These are phyloP conservation scores for Phytophthora europaea DNA, from an alignment of 352 stramenopile species.

Conservation along the genomic window DNA sequence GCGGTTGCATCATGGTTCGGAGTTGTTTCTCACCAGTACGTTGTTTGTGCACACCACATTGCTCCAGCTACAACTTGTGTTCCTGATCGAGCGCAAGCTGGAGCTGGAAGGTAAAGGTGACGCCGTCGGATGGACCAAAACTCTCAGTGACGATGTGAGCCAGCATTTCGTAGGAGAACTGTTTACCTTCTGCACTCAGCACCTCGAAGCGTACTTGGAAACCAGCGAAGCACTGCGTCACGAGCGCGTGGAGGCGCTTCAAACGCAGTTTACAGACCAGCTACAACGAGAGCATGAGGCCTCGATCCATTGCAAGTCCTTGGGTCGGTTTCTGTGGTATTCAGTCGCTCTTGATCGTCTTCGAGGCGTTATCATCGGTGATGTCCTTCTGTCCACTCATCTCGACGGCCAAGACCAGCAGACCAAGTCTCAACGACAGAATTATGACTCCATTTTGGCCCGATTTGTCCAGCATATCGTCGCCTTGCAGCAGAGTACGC, in stretches of 20 bases:
- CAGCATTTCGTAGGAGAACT: slow-evolving; percentile 13
- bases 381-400: slow-evolving; percentile 18
- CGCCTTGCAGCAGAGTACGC: slow-evolving; percentile 36
- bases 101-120: slow-evolving; percentile 20
- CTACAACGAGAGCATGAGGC: slow-evolving; percentile 10
- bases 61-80: slow-evolving; percentile 51
- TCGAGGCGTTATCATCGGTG: slow-evolving; percentile 42
- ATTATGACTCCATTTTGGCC: slow-evolving; percentile 30
- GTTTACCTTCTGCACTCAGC: slow-evolving; percentile 15
- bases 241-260: slow-evolving; percentile 13
- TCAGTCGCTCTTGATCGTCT: slow-evolving; percentile 54
- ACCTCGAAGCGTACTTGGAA: slow-evolving; percentile 26
- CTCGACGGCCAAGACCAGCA: not conserved
- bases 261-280: slow-evolving; percentile 2
- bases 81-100: slow-evolving; percentile 43
- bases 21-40: not conserved
- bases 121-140: slow-evolving; percentile 14
- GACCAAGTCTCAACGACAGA: not conserved
- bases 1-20: not conserved
- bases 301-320: not conserved
- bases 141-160: slow-evolving; percentile 15
- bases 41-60: not conserved
- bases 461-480: slow-evolving; percentile 43
- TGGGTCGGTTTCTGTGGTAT: slow-evolving; percentile 40
- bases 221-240: slow-evolving; percentile 1